A percentile compares a stretch with the other conserved stretches of the same genome.
These are phyloP conservation scores for Rutstroemia sp. DNA, from an alignment of 2,329 filamentous ascomycete genomes.

Conservation along the genomic window DNA sequence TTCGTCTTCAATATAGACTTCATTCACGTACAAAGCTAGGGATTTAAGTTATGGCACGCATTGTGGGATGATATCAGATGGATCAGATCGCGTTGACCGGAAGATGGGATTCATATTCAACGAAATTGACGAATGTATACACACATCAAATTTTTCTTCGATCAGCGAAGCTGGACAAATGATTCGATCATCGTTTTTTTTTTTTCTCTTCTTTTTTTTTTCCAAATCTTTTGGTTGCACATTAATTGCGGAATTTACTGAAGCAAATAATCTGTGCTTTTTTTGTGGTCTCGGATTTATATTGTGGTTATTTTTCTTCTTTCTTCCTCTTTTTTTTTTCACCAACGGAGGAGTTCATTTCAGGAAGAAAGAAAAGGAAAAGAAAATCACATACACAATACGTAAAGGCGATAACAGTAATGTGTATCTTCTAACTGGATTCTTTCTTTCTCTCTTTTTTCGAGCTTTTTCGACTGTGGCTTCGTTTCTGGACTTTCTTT, in stretches of 20 bases:
- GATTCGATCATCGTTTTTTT: not conserved
- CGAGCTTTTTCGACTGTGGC: too few relatives aligned
- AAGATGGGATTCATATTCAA: slow-evolving; percentile 11
- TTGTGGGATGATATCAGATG: not conserved
- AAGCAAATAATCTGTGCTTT: too few relatives aligned
- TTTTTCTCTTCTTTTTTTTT: slow-evolving; percentile 8
- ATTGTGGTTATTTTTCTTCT: not conserved
- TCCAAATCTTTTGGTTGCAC: not conserved
- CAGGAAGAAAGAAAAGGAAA: not conserved
- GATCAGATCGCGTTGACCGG: slow-evolving; percentile 5
- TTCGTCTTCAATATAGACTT: not conserved
- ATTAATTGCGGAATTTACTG: too few relatives aligned
- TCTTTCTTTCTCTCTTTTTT: too few relatives aligned
- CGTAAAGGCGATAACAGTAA: slow-evolving; percentile 8
- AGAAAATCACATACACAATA: not conserved
- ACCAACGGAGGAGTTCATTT: slow-evolving; percentile 3
- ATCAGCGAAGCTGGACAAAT: not conserved
- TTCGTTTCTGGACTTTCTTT: not conserved
- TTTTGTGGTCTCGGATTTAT: not conserved
- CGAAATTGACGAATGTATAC: slow-evolving; percentile 16
- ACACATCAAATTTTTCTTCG: slow-evolving; percentile 5
- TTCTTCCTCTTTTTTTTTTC: too few relatives aligned
- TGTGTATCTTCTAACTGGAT: slow-evolving; percentile 5
- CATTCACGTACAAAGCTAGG: slow-evolving; percentile 6
- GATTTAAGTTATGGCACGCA: slow-evolving; percentile 7